Evolutionary conservation across 331 rosid genomes (phyloP), one percentile per base, ranked within the genome.

Genomic region (Saraca asoca): DNA sequence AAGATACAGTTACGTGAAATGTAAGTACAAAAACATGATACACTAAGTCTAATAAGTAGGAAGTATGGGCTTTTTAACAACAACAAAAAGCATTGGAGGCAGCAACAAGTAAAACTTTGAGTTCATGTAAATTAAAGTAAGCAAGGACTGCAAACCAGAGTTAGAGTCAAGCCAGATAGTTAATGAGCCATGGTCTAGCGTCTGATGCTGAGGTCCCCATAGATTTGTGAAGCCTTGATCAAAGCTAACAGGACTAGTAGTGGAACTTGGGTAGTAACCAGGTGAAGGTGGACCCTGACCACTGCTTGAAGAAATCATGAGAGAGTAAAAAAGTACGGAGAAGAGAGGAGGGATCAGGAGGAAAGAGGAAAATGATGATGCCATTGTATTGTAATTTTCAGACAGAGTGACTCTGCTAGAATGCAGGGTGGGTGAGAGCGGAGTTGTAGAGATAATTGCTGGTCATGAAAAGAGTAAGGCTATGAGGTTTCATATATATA

Each of bases 171-270:
- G 97, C 96, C 87, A 90, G 66, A 94, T 59, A 53, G 85, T 78
- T 71, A 94, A 7, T 7, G 78, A 5, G 62, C 62, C 81, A 24
- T 84, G 91, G 72, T 86, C 96, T 43, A 77, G 8, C 45, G 43
- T 85, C 62, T 90, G 95, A 70, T 94, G 97, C 60, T 85, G 73
- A 73, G 89, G 79, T 78, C 99, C 99, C 99, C 99, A 86, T 0
- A 80, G 85, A 75, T 77, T 86, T 73, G 75, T 64, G 52, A 74
- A 94, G 58, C 71, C 90, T 50, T 81, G 84, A 62, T 46, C 75
- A 69, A 94, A 94, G 62, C 60, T 73, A 12, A 70, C 17, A 19
- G 97, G 20, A 1, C 57, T 74, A 20, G 88, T 62, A 59, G 57
- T 71, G 59, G 95, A 90, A 66, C 95, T 81, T 34, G 87, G 92